phyloP scores from a whole-genome alignment of 495 filamentous ascomycete genomes.

The Aspergillus mulundensis region DNA sequence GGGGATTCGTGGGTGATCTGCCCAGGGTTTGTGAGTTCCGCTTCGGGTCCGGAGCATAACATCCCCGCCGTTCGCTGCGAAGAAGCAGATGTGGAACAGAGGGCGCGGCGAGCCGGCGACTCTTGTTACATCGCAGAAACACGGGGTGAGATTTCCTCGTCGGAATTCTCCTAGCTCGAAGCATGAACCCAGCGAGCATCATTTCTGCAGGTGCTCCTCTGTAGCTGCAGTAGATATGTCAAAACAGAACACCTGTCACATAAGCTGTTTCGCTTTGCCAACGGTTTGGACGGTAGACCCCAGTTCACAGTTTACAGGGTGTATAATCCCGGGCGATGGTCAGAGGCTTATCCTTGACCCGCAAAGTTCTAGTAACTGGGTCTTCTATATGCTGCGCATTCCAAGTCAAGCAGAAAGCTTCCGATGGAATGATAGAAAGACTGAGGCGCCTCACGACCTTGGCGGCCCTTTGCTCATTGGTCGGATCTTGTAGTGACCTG shows the following conservation, averaged over 20 bases:
- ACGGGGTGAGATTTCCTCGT: neutral
- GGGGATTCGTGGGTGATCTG: conserved; percentile 30
- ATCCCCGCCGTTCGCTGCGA: conserved; percentile 18
- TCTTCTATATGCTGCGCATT: neutral
- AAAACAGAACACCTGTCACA: conserved; percentile 7
- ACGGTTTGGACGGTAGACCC: neutral
- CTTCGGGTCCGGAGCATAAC: conserved; percentile 18
- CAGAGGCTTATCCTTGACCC: neutral
- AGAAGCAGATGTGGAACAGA: conserved; percentile 6
- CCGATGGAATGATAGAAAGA: neutral
- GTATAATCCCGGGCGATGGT: neutral
- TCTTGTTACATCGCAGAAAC: neutral
- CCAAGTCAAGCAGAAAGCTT: neutral
- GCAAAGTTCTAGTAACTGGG: neutral
- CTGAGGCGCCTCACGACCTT: neutral
- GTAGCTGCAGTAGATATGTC: neutral
- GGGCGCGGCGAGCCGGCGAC: too few species aligned
- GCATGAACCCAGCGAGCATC: neutral
- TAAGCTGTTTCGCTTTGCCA: neutral
- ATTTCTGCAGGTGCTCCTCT: neutral
- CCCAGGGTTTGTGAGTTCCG: conserved; percentile 29
- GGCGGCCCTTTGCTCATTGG: neutral
- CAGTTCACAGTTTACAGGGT: neutral
- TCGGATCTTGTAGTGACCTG: neutral
- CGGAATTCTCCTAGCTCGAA: neutral